These are phyloP conservation scores for Tillandsia fasciculata DNA, from an alignment of 176 grass and related monocot species.

Conservation along the genomic window DNA sequence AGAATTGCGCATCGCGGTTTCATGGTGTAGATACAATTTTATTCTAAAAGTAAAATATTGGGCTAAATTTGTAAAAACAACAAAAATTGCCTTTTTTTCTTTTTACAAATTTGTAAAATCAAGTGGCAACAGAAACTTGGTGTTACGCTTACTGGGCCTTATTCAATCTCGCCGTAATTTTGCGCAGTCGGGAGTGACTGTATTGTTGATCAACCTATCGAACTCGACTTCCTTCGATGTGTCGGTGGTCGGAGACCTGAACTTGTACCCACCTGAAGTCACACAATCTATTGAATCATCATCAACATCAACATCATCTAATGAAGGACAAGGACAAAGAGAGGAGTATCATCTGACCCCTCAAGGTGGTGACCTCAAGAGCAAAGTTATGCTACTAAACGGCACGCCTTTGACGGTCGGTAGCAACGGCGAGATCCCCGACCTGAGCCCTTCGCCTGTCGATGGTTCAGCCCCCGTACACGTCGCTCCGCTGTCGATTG, in stretches of 20 bases:
- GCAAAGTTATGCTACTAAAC: slow-evolving; percentile 44
- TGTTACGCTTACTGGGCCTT: background rate
- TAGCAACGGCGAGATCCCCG: slow-evolving; percentile 27
- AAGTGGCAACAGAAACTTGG: background rate
- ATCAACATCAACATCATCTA: background rate
- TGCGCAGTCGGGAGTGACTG: slow-evolving; percentile 32
- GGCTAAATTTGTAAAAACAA: background rate
- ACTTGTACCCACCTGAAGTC: slow-evolving; percentile 17
- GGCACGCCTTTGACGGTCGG: slow-evolving; percentile 29
- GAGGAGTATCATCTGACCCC: slow-evolving; percentile 55
- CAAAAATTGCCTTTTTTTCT: background rate
- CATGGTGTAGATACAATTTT: background rate
- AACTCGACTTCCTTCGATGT: slow-evolving; percentile 48
- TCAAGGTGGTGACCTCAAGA: slow-evolving; percentile 34
- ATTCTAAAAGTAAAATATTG: background rate
- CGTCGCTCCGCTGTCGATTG: slow-evolving; percentile 32
- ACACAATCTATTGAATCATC: too few species aligned
- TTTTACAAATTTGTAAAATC: too few species aligned
- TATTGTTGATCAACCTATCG: slow-evolving; percentile 50
- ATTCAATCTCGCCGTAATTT: background rate
- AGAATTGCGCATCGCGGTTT: background rate
- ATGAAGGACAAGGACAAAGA: slow-evolving; percentile 15
- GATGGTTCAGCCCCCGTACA: slow-evolving; percentile 20
- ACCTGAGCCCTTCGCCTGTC: slow-evolving; percentile 23
- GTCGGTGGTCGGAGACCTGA: slow-evolving; percentile 28